Base-by-base conservation (phyloP, 805 yeast genomes). In the Isabelozyma gotoi region DNA sequence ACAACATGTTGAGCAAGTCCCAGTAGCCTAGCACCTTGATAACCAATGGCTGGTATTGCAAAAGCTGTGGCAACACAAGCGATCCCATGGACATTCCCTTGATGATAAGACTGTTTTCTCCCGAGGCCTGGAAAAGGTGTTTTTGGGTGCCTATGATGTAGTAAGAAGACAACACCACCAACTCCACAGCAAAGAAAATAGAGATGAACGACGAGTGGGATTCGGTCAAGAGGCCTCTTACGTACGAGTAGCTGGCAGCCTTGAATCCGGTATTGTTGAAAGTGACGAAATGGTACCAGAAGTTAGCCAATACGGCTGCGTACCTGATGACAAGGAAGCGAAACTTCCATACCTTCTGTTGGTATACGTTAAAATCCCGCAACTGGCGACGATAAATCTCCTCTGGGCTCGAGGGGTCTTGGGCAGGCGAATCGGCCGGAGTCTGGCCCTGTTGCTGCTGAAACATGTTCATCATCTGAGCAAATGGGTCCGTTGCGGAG, bases 401-500 rank as follows among this genome's bases (percentile, higher is more conserved):
- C 20, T 53, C 56, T 4, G 43, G 48, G 17, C 19, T 43, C 14
- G 29, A 48, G 5, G 31, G 34, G 14, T 36, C 40, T 18, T 45
- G 39, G 6, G 33, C 43, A 35, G 42, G 47, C 16, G 40, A 40
- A 35, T 38, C 35, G 15, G 41, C 50, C 12, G n/a, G n/a, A 10
- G 29, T 3, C 29, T 24, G 29, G n/a, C n/a, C n/a, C 12, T 24
- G 29, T 19, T 35, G 39, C 15, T 33, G 43, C 36, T 38, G 42
- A 17, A 58, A 52, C 64, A 53, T 55, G 44, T 55, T 59, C 73
- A 66, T 67, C 68, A 68, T 63, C 31, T 59, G 55, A 7, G 65
- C 50, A 36, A 70, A 55, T 19, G 62, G 65, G 42, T 65, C 67
- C 29, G 29, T 24, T 24, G 3, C 29, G n/a, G n/a, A n/a, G 8